Percentiles rank a stretch among this genome's conserved stretches.
phyloP scores from a whole-genome alignment of 495 filamentous ascomycete genomes.

The Penicillium chermesinum region DNA sequence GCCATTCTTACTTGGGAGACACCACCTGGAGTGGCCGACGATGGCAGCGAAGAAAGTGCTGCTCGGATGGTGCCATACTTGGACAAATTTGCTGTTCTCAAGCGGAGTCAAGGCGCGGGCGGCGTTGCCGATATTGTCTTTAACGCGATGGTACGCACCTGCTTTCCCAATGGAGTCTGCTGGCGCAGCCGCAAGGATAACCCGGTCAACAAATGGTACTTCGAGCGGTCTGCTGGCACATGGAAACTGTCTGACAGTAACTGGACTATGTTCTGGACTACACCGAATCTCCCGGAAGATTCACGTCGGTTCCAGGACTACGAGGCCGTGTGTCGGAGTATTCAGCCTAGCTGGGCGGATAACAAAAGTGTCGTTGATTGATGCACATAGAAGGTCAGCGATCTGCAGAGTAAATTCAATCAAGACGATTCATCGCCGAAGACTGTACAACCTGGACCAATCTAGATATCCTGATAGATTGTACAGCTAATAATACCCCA shows the following conservation, averaged over 20 bases:
- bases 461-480: too few relatives aligned
- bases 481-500: too few relatives aligned
- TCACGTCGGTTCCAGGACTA: slow-evolving; percentile 67
- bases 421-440: too few relatives aligned
- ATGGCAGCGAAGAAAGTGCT: slow-evolving; percentile 45
- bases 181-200: slow-evolving; percentile 80
- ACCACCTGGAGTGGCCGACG: slow-evolving; percentile 53
- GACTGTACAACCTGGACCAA: too few relatives aligned
- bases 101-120: slow-evolving; percentile 79
- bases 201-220: slow-evolving; percentile 93
- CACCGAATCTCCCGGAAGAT: slow-evolving; percentile 50
- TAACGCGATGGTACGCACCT: slow-evolving; percentile 85
- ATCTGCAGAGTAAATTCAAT: too few relatives aligned
- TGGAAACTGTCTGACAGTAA: slow-evolving; percentile 70
- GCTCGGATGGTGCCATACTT: slow-evolving; percentile 79
- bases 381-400: slow-evolving; percentile 10
- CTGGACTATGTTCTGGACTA: slow-evolving; percentile 99
- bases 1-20: slow-evolving; percentile 94
- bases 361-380: slow-evolving; percentile 58
- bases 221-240: slow-evolving; percentile 77
- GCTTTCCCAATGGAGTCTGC: slow-evolving; percentile 74
- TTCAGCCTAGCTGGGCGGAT: slow-evolving; percentile 82
- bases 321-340: slow-evolving; percentile 70
- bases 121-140: slow-evolving; percentile 95
- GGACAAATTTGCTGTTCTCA: slow-evolving; percentile 95